A percentile compares a stretch with the other conserved stretches of the same genome.
These are phyloP conservation scores for Rhizopus delemar DNA, from an alignment of 371 early-diverging fungal genomes.

Conservation along the genomic window DNA sequence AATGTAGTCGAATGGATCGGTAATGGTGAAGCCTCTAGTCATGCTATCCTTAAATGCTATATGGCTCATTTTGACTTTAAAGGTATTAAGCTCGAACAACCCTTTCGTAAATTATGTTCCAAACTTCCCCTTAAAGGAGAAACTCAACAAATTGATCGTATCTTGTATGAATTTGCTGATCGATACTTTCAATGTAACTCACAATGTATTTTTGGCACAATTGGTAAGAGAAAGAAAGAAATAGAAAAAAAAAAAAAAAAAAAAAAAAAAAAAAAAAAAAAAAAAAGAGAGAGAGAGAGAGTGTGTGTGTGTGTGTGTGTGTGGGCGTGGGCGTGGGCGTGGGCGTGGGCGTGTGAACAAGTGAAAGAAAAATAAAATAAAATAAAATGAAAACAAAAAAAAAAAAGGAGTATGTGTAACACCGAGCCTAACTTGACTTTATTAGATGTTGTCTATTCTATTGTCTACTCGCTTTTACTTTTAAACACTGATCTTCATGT, in stretches of 20 bases:
- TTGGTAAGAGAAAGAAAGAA: conserved; percentile 13
- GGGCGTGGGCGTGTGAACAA: too few species aligned
- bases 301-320: too few species aligned
- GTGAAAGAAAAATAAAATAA: background rate
- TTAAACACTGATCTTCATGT: conserved; percentile 90
- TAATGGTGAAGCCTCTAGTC: conserved; percentile 50
- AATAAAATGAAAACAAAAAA: background rate
- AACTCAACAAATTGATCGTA: conserved; percentile 83
- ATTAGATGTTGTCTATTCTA: conserved; percentile 73
- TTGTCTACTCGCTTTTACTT: conserved; percentile 79
- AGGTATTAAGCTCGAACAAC: conserved; percentile 66
- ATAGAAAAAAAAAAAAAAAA: background rate
- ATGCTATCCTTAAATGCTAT: conserved; percentile 59
- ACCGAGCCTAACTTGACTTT: background rate
- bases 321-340: too few species aligned
- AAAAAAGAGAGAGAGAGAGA: too few species aligned
- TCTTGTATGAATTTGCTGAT: conserved; percentile 69
- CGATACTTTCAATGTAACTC: conserved; percentile 79
- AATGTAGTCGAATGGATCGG: conserved; percentile 49
- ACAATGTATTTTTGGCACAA: conserved; percentile 43
- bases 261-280: too few species aligned
- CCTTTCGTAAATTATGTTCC: conserved; percentile 71
- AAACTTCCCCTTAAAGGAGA: conserved; percentile 79
- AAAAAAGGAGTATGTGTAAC: background rate
- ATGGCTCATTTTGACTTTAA: conserved; percentile 76